Percentiles rank a stretch among this genome's conserved stretches.
These are phyloP conservation scores for Beauveria scarabaeidicola DNA, from an alignment of 2,329 filamentous ascomycete genomes.

Conservation along the genomic window DNA sequence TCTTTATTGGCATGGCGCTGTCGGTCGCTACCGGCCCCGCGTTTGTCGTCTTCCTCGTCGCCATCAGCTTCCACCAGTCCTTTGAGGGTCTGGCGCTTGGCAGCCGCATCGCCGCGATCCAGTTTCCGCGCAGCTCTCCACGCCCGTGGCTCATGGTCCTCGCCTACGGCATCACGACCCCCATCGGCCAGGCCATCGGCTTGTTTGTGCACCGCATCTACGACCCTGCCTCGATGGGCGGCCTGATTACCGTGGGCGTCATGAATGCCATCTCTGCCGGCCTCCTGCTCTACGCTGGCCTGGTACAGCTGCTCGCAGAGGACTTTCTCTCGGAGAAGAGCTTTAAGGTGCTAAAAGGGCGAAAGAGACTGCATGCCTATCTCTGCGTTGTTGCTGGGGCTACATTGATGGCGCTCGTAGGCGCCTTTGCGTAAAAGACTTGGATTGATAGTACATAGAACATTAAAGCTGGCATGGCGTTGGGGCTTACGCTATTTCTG, in stretches of 20 bases:
- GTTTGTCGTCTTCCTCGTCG: conserved; percentile 71
- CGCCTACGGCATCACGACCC: conserved; percentile 69
- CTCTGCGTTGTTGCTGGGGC: conserved; percentile 56
- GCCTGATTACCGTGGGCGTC: conserved; percentile 72
- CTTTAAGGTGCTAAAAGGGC: conserved; percentile 57
- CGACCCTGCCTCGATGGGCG: conserved; percentile 66
- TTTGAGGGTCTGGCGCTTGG: conserved; percentile 84
- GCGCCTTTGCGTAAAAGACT: conserved; percentile 55
- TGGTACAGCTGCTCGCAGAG: conserved; percentile 78
- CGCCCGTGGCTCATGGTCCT: conserved; percentile 80
- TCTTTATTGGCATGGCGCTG: conserved; percentile 82
- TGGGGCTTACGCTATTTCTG: neutral
- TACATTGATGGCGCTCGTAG: conserved; percentile 61
- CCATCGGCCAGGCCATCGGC: conserved; percentile 75
- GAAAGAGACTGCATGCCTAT: conserved; percentile 53
- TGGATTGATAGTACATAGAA: neutral
- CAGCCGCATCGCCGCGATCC: conserved; percentile 73
- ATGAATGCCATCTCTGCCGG: conserved; percentile 83
- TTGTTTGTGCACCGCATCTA: conserved; percentile 71
- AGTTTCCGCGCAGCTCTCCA: conserved; percentile 63
- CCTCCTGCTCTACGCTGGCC: conserved; percentile 68
- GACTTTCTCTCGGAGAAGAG: conserved; percentile 74
- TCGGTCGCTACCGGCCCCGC: conserved; percentile 72
- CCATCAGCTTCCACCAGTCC: conserved; percentile 77
- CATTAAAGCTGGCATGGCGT: conserved; percentile 2